phyloP scores from a whole-genome alignment of 1,139 yeast species.

The Yamadazyma triangularis region DNA sequence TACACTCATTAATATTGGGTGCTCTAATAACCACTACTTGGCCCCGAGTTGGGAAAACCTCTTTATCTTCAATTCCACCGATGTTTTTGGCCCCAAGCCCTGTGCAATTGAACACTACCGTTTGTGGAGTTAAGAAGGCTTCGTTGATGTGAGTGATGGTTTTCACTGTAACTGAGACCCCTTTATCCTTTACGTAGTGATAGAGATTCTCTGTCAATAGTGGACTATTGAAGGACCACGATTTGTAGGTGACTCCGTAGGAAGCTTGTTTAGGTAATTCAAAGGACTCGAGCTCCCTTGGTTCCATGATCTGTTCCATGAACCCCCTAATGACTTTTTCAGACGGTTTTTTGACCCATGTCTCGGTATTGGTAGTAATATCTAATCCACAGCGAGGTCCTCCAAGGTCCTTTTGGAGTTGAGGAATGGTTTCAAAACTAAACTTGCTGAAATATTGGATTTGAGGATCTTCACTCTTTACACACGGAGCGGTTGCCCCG shows the following conservation, averaged over 20 bases:
- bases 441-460: conserved; percentile 8
- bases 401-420: conserved; percentile 11
- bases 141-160: conserved; percentile 48
- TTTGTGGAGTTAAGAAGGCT: conserved; percentile 41
- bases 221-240: conserved; percentile 70
- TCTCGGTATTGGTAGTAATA: conserved; percentile 8
- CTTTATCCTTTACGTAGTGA: conserved; percentile 7
- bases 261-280: conserved; percentile 28
- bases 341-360: no score
- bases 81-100: conserved; percentile 64
- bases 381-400: conserved; percentile 13
- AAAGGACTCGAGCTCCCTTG: no score
- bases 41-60: conserved; percentile 63
- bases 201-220: conserved; percentile 7
- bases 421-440: conserved; percentile 14
- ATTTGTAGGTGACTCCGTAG: conserved; percentile 50
- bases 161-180: conserved; percentile 9
- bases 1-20: conserved; percentile 49
- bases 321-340: no score
- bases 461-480: conserved; percentile 5
- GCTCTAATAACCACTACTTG: conserved; percentile 63
- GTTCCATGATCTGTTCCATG: no score
- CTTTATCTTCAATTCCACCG: conserved; percentile 53
- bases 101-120: conserved; percentile 62
- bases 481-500: conserved; percentile 16